phyloP scores from a whole-genome alignment of 73 alveolate genomes.

The Paramecium tetraurelia region DNA sequence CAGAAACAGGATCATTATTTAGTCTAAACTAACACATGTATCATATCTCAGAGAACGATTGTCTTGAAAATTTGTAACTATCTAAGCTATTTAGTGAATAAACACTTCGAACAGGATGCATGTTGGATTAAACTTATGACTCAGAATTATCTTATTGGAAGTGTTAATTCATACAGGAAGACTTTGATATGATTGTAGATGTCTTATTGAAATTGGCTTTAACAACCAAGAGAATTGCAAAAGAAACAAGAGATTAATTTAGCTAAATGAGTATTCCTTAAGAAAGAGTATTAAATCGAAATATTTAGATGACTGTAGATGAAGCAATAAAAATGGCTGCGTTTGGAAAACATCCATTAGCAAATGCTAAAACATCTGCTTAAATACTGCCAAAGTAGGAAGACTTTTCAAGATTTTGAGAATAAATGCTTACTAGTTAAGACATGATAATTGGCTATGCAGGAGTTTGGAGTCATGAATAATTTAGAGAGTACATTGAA shows the following conservation, averaged over 20 bases:
- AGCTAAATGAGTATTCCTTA: neutral
- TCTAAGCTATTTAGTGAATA: neutral
- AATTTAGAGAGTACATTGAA: constrained; percentile 47
- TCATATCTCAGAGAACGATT: constrained; percentile 26
- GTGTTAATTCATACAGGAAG: constrained; percentile 43
- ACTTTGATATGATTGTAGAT: constrained; percentile 13
- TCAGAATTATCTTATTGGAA: constrained; percentile 43
- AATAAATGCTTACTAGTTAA: constrained; percentile 21
- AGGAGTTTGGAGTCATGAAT: constrained; percentile 52
- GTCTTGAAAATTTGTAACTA: constrained; percentile 5
- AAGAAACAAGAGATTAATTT: constrained; percentile 40
- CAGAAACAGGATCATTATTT: neutral
- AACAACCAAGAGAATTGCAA: neutral
- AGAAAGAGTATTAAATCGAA: neutral
- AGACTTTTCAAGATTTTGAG: constrained; percentile 1
- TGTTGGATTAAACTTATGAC: constrained; percentile 34
- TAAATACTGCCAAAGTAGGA: neutral
- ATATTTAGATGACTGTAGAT: neutral
- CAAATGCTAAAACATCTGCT: neutral
- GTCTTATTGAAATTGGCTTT: constrained; percentile 9
- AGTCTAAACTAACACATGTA: constrained; percentile 40
- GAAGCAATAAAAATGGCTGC: constrained; percentile 37
- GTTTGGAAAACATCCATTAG: neutral
- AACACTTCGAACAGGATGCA: constrained; percentile 23
- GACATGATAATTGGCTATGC: constrained; percentile 33